Percentiles rank a stretch among this genome's conserved stretches.
Evolutionary conservation across 176 grass and related monocot species (phyloP).

Genomic region (Saccharum spontaneum): DNA sequence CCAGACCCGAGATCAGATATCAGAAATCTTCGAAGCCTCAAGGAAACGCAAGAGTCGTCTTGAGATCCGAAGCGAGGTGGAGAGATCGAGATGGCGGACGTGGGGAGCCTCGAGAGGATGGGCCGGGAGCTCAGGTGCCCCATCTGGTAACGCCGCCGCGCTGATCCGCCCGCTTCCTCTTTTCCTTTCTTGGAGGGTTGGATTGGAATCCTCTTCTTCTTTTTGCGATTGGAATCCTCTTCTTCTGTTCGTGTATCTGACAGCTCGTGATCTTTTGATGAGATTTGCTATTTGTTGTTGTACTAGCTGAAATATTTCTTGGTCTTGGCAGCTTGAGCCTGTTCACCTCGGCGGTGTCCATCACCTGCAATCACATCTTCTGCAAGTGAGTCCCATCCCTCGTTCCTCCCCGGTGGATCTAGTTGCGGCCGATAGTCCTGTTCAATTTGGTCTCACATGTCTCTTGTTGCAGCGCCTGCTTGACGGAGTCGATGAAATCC

Average conservation of each 20-base stretch:
- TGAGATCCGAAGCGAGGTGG: slow-evolving; percentile 21
- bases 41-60: not conserved
- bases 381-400: slow-evolving; percentile 62
- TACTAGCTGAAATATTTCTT: not conserved
- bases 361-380: slow-evolving; percentile 85
- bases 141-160: slow-evolving; percentile 60
- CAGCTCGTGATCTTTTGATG: not conserved
- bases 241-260: not conserved
- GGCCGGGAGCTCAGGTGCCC: slow-evolving; percentile 88
- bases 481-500: slow-evolving; percentile 77
- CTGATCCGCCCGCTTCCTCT: not conserved
- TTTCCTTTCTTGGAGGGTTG: not conserved
- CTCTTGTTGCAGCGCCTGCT: slow-evolving; percentile 46
- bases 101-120: slow-evolving; percentile 79
- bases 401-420: not conserved
- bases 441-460: not conserved
- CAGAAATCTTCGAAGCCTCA: not conserved
- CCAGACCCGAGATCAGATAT: not conserved
- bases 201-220: not conserved
- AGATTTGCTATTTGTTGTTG: not conserved
- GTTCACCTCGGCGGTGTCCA: slow-evolving; percentile 54
- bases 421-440: not conserved
- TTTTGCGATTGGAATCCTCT: not conserved
- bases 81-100: slow-evolving; percentile 56
- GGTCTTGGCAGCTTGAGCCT: slow-evolving; percentile 66